Percentiles rank a stretch among this genome's conserved stretches.
Conservation (phyloP, 495 filamentous ascomycete species). For the Aspergillus kassunensis region DNA sequence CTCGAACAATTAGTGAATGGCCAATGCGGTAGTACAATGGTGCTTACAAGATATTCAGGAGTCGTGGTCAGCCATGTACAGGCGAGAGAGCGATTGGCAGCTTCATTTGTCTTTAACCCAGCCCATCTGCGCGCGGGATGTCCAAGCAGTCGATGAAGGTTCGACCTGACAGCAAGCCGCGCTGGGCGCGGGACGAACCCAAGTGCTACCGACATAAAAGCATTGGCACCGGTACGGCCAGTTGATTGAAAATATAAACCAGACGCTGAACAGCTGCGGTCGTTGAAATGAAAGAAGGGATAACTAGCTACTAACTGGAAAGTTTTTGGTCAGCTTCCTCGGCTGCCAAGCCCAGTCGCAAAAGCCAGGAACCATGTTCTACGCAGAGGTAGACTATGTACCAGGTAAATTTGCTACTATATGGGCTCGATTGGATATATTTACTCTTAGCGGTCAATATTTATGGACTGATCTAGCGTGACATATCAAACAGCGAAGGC, state of each 20-base stretch:
- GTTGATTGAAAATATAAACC: background rate
- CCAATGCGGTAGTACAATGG: background rate
- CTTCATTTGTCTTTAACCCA: slow-evolving; percentile 17
- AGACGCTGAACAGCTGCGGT: background rate
- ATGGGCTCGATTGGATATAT: no score
- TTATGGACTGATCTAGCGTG: no score
- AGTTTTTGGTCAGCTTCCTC: no score
- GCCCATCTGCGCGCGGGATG: slow-evolving; percentile 14
- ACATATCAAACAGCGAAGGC: no score
- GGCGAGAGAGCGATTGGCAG: slow-evolving; percentile 17
- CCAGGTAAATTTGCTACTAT: no score
- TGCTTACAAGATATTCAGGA: slow-evolving; percentile 34
- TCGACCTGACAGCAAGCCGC: slow-evolving; percentile 11
- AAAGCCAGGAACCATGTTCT: no score
- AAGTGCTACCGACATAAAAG: slow-evolving; percentile 19
- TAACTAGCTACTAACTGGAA: no score
- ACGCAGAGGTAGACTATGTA: no score
- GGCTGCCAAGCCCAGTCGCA: no score
- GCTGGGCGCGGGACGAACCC: slow-evolving; percentile 15
- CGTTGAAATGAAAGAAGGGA: background rate
- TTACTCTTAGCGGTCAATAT: no score
- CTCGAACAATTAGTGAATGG: slow-evolving; percentile 13
- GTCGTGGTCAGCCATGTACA: slow-evolving; percentile 39
- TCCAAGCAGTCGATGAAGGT: slow-evolving; percentile 9
- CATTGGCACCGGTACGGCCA: slow-evolving; percentile 1